Conservation (phyloP, 192 early-diverging fungal genomes). For the Entomortierella parvispora region DNA sequence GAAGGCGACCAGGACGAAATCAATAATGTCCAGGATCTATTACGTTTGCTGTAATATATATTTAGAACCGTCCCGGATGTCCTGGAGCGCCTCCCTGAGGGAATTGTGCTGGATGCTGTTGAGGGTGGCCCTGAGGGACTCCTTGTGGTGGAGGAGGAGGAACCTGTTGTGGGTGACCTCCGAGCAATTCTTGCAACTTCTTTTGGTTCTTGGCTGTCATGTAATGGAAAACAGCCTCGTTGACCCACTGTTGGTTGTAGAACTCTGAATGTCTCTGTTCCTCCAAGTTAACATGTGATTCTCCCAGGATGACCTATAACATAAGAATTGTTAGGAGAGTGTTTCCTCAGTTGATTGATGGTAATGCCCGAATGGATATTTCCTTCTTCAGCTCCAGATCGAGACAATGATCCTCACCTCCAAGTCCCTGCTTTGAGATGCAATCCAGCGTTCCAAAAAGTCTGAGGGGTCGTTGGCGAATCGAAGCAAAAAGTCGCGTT, state of each 20-base stretch:
- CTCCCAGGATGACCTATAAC: constrained; percentile 76
- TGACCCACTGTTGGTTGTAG: constrained; percentile 81
- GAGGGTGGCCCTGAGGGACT: constrained; percentile 16
- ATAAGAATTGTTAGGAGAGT: too few species aligned
- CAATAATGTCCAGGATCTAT: too few species aligned
- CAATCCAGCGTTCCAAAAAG: constrained; percentile 94
- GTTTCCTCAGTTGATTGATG: too few species aligned
- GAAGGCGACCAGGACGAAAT: too few species aligned
- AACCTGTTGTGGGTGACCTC: constrained; percentile 18
- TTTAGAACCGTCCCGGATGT: constrained; percentile 31
- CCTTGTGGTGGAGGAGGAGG: constrained; percentile 12
- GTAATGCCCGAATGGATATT: too few species aligned
- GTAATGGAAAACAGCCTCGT: constrained; percentile 94
- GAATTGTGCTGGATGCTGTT: constrained; percentile 25
- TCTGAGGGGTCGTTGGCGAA: constrained; percentile 89
- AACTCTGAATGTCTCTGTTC: constrained; percentile 77
- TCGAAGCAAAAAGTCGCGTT: constrained; percentile 91
- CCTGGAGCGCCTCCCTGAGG: constrained; percentile 35
- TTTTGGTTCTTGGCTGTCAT: constrained; percentile 72
- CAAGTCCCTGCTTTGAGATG: constrained; percentile 91
- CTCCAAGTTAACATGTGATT: constrained; percentile 77
- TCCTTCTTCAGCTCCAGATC: too few species aligned
- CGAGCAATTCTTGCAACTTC: constrained; percentile 43
- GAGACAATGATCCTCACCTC: constrained; percentile 63
- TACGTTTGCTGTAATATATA: too few species aligned